These are phyloP conservation scores for Phytophthora idaei DNA, from an alignment of 352 stramenopile genomes.

Conservation along the genomic window DNA sequence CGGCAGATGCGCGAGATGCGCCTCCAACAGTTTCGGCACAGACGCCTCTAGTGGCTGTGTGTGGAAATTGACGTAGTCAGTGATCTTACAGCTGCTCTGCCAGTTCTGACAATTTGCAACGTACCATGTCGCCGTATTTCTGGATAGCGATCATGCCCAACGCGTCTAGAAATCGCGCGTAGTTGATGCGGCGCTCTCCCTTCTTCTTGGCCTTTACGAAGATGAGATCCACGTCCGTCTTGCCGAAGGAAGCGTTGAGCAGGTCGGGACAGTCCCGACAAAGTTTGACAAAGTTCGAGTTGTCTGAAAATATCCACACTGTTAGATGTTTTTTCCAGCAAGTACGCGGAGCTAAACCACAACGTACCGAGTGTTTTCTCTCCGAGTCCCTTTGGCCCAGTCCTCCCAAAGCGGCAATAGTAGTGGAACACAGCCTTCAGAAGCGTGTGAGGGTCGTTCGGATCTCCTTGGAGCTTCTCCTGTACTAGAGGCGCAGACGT, in stretches of 20 bases:
- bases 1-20: constrained; percentile 64
- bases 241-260: constrained; percentile 59
- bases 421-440: constrained; percentile 85
- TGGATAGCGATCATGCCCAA: constrained; percentile 85
- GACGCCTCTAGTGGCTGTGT: constrained; percentile 60
- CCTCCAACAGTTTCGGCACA: constrained; percentile 68
- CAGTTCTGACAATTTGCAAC: neutral
- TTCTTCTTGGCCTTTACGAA: constrained; percentile 91
- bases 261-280: constrained; percentile 77
- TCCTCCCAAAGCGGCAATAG: constrained; percentile 86
- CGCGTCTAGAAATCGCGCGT: constrained; percentile 83
- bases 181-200: constrained; percentile 82
- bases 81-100: neutral
- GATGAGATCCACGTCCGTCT: constrained; percentile 87
- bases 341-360: neutral
- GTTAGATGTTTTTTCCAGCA: no score
- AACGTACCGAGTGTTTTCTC: constrained; percentile 73
- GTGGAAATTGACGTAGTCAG: neutral
- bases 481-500: constrained; percentile 26
- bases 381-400: constrained; percentile 58
- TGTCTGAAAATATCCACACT: constrained; percentile 45
- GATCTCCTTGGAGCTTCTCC: constrained; percentile 60
- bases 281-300: constrained; percentile 87
- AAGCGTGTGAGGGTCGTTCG: constrained; percentile 82
- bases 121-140: constrained; percentile 81